A percentile compares a stretch with the other conserved stretches of the same genome.
These are phyloP conservation scores for Penicillium sp. DNA, from an alignment of 2,329 filamentous ascomycete genomes.

Conservation along the genomic window DNA sequence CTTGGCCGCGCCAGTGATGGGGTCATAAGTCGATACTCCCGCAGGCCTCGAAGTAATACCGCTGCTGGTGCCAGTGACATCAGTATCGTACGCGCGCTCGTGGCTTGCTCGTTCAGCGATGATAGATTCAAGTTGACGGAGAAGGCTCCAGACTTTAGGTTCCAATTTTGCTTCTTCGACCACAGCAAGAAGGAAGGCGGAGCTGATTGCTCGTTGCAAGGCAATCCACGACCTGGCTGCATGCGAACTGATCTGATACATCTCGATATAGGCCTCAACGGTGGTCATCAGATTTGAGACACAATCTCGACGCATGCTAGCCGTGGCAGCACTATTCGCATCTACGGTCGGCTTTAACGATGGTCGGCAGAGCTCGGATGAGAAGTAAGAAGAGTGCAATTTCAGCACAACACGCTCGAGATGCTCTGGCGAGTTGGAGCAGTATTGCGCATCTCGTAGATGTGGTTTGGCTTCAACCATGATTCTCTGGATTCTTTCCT, in stretches of 20 bases:
- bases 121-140: slow-evolving; percentile 40
- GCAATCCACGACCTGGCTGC: slow-evolving; percentile 44
- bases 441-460: slow-evolving; percentile 48
- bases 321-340: slow-evolving; percentile 34
- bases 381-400: slow-evolving; percentile 57
- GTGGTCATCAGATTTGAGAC: slow-evolving; percentile 51
- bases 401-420: slow-evolving; percentile 57
- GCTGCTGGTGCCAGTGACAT: slow-evolving; percentile 7
- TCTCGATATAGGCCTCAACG: slow-evolving; percentile 56
- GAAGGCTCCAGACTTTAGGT: slow-evolving; percentile 33
- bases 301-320: slow-evolving; percentile 47
- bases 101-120: slow-evolving; percentile 38
- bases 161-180: slow-evolving; percentile 41
- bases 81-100: slow-evolving; percentile 27
- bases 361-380: slow-evolving; percentile 57
- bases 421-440: slow-evolving; percentile 43
- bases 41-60: slow-evolving; percentile 17
- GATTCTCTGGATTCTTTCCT: slow-evolving; percentile 52
- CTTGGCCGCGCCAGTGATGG: slow-evolving; percentile 27
- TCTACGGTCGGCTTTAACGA: slow-evolving; percentile 51
- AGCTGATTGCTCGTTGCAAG: slow-evolving; percentile 44
- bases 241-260: slow-evolving; percentile 41
- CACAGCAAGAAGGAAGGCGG: slow-evolving; percentile 43
- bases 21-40: slow-evolving; percentile 17
- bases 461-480: slow-evolving; percentile 54